Base-by-base conservation (phyloP, 768 basidiomycete species). In the Suillus luteus region DNA sequence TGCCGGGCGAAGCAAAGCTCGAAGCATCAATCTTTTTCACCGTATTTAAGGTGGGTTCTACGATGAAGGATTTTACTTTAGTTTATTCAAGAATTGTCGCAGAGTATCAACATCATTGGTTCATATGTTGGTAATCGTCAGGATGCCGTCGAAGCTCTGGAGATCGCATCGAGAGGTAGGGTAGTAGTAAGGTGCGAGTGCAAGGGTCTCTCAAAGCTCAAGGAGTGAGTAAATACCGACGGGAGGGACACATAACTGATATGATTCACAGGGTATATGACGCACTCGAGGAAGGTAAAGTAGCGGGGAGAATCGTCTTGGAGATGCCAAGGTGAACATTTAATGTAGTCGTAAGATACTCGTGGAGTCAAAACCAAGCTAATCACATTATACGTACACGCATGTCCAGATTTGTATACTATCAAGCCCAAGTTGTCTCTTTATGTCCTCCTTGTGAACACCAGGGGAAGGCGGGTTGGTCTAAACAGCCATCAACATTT, bases 91-190 rank as follows among this genome's bases (percentile, higher is more conserved):
- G 27, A 41, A 41, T 37, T 22, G 15, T 43, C 9, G 24, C 55
- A 76, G 72, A 82, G 48, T 24, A 65, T 72, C 9, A 58, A 64
- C 14, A 67, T 69, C 71, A 64, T 70, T 59, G 66, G 69, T 10
- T 85, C 82, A 3, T 83, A 81, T 61, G 79, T 82, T 15, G 87
- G 91, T 1, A 93, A 93, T 75, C 85, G 91, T 44, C 92, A 94
- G 74, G 95, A 96, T 70, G 87, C 93, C 3, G 74, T 83, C 11
- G 94, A 96, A 74, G 91, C 95, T 0, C 77, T 96, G 51, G 83
- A 86, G 2, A 87, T 95, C 55, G 93, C 92, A 1, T 83, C 87
- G 0, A 71, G 79, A 40, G 92, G 91, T 15, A 84, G 85, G 60
- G 89, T 93, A 61, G 89, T 86, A 72, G 86, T 86, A 63, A 79